phyloP scores from a whole-genome alignment of 768 basidiomycete species.

The Termitomyces sp. region DNA sequence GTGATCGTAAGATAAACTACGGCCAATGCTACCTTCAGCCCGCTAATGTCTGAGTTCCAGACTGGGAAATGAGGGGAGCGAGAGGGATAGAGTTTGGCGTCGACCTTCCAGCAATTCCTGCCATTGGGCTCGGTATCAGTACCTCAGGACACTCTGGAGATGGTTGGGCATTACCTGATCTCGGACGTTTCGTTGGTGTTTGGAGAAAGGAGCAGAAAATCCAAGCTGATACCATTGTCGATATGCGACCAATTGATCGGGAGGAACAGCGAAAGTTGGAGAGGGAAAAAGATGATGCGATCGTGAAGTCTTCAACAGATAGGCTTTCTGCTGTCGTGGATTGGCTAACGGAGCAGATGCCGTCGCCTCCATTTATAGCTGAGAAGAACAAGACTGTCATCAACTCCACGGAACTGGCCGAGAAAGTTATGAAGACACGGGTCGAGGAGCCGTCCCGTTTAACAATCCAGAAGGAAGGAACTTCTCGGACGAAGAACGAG shows the following conservation, averaged over 20 bases:
- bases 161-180: conserved; percentile 50
- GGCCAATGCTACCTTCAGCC: background rate
- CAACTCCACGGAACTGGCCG: background rate
- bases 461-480: conserved; percentile 15
- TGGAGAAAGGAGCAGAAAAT: conserved; percentile 54
- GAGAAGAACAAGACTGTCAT: conserved; percentile 6
- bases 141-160: conserved; percentile 19
- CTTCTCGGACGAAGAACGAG: conserved; percentile 36
- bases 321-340: conserved; percentile 71
- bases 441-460: conserved; percentile 13
- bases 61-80: conserved; percentile 94
- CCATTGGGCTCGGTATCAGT: conserved; percentile 31
- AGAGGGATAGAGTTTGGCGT: conserved; percentile 67
- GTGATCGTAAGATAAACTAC: conserved; percentile 53
- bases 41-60: conserved; percentile 17
- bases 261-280: conserved; percentile 18
- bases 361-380: conserved; percentile 23
- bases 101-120: conserved; percentile 47
- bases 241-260: conserved; percentile 9
- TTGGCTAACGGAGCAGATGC: conserved; percentile 73
- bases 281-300: conserved; percentile 34
- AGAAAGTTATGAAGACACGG: conserved; percentile 13
- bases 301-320: conserved; percentile 63
- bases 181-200: conserved; percentile 54
- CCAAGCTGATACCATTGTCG: conserved; percentile 26